A percentile compares a stretch with the other conserved stretches of the same genome.
These are phyloP conservation scores for Nyssa sinensis DNA, from an alignment of 148 eudicot species.

Conservation along the genomic window DNA sequence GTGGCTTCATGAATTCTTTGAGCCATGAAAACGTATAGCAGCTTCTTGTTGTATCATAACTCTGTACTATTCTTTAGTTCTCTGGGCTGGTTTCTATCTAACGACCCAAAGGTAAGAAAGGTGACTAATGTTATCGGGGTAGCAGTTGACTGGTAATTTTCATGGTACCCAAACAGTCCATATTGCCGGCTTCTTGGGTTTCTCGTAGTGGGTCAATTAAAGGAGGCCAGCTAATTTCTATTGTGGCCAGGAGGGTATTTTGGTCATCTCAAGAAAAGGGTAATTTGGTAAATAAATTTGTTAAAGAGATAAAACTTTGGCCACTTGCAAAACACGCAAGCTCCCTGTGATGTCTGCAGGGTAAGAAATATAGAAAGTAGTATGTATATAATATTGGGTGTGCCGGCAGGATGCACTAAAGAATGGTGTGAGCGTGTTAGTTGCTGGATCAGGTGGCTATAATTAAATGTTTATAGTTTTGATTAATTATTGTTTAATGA, in stretches of 20 bases:
- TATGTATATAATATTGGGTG: background rate
- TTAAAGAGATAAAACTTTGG: background rate
- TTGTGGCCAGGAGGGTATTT: background rate
- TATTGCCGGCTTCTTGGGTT: conserved; percentile 30
- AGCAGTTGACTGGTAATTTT: conserved; percentile 26
- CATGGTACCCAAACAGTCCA: conserved; percentile 19
- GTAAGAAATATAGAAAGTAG: background rate
- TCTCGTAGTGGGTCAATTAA: background rate
- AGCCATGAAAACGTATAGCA: conserved; percentile 19
- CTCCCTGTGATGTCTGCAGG: background rate
- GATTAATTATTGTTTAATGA: background rate
- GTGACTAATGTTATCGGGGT: background rate
- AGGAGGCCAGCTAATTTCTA: background rate
- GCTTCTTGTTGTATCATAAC: conserved; percentile 12
- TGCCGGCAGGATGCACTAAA: conserved; percentile 1
- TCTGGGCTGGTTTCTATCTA: background rate
- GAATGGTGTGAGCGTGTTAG: background rate
- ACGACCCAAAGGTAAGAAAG: background rate
- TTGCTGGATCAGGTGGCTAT: background rate
- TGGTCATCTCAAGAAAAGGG: background rate
- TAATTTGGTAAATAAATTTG: background rate
- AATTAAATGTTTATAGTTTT: background rate
- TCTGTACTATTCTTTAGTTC: background rate
- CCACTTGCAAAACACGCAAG: background rate
- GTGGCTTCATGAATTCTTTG: conserved; percentile 33